Base-by-base conservation (phyloP, 495 filamentous ascomycete genomes). In the Daldinia loculata region DNA sequence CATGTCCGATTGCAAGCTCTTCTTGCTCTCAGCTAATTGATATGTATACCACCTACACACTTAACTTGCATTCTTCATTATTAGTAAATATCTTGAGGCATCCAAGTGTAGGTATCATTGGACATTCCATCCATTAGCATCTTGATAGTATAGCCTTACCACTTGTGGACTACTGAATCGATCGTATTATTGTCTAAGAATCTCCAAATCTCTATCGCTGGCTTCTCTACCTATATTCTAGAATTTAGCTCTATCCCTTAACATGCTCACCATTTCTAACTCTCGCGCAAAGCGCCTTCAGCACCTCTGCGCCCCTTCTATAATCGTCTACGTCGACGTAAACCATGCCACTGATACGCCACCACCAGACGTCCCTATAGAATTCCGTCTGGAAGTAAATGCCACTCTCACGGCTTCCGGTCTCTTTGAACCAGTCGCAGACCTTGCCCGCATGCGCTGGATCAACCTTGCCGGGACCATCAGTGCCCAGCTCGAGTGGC, bases 321-420 rank as follows among this genome's bases (percentile, higher is more conserved):
- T 93, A 93, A 80, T 95, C 92, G 5, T 80, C 82, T 29, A 86
- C 77, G 26, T 92, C 90, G 29, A 94, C 75, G 78, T 91, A 95
- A 0, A 91, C 78, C 84, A 93, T 90, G 26, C 81, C 90, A 75
- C 88, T 91, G 30, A 94, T 69, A 14, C 92, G 79, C 34, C 82
- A 83, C 89, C 89, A 95, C 79, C 89, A 82, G 43, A 74, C 75
- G 7, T 81, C 84, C 2, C 79, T 83, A 77, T 93, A 89, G 15
- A 80, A 77, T 50, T 86, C 84, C 1, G 89, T 77, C 72, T 77
- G 75, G 62, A 71, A 69, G 32, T 69, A 77, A 7, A 60, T 69
- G 1, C 67, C 70, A 56, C 58, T 70, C 66, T 76, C 74, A 5
- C 43, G 41, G 15, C 41, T 45, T 1, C 74, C 74, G 1, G 52